Conservation (phyloP, 768 basidiomycete genomes). For the Phylloporus sp. region DNA sequence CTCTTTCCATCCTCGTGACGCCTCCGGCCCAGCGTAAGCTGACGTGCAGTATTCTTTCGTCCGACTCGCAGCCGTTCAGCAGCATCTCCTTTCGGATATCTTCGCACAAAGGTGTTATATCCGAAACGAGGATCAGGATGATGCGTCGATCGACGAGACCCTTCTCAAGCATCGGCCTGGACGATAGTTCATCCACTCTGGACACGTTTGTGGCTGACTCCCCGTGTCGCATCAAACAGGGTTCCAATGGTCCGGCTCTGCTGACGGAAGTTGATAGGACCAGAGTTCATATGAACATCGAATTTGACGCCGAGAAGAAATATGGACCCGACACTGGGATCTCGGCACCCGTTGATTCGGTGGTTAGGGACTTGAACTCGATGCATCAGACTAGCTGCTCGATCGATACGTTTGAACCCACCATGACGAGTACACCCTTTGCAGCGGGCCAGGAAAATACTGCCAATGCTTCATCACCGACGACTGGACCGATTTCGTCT, state of each 20-base stretch:
- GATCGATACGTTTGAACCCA: slow-evolving; percentile 11
- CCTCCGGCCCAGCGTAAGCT: slow-evolving; percentile 1
- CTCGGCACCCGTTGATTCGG: not conserved
- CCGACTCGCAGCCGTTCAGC: not conserved
- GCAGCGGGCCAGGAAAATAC: not conserved
- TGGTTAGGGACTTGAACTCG: not conserved
- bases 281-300: not conserved
- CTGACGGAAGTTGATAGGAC: not conserved
- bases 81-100: slow-evolving; percentile 10
- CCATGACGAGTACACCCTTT: slow-evolving; percentile 17
- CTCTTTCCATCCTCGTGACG: slow-evolving; percentile 2
- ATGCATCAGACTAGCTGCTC: not conserved
- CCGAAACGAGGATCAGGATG: not conserved
- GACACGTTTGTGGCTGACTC: slow-evolving; percentile 25
- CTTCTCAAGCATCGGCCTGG: slow-evolving; percentile 4
- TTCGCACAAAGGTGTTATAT: not conserved
- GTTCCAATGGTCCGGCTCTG: slow-evolving; percentile 6
- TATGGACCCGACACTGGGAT: not conserved
- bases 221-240: slow-evolving; percentile 13
- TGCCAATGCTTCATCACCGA: not conserved
- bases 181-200: slow-evolving; percentile 13
- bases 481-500: not conserved
- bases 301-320: not conserved
- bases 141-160: slow-evolving; percentile 4
- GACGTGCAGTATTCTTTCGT: not conserved